These are phyloP conservation scores for Pilatotrama ljubarskyi DNA, from an alignment of 768 basidiomycete genomes.

Conservation along the genomic window DNA sequence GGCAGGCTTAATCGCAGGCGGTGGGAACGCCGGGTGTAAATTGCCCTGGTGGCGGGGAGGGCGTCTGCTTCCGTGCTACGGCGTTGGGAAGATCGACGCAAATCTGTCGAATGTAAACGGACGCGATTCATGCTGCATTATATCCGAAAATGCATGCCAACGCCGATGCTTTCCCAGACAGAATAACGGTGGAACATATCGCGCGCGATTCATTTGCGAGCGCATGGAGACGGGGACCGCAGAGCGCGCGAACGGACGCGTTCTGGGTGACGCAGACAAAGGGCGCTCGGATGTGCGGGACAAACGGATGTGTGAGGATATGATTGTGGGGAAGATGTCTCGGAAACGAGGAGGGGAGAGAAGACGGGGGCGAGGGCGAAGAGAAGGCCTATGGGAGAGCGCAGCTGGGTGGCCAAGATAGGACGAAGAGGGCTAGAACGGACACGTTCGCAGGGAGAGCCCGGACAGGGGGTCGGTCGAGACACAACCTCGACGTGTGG, in stretches of 20 bases:
- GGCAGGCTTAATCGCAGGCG: slow-evolving; percentile 15
- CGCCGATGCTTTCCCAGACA: not conserved
- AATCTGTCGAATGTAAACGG: slow-evolving; percentile 12
- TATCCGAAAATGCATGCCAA: not conserved
- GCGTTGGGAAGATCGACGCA: slow-evolving; percentile 14
- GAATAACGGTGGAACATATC: not conserved
- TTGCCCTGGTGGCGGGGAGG: slow-evolving; percentile 5
- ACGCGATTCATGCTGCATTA: not conserved
- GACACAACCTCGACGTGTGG: not conserved
- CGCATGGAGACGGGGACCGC: not conserved
- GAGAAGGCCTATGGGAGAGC: not conserved
- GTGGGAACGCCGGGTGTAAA: slow-evolving; percentile 13
- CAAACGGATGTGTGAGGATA: not conserved
- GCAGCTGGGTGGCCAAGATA: slow-evolving; percentile 1
- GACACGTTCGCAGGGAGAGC: slow-evolving; percentile 6
- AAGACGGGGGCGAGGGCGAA: slow-evolving; percentile 1
- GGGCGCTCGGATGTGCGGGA: not conserved
- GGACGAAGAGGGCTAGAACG: not conserved
- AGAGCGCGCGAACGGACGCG: not conserved
- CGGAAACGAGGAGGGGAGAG: slow-evolving; percentile 2
- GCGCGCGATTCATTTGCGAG: not conserved
- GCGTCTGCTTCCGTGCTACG: slow-evolving; percentile 4
- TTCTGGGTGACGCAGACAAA: not conserved
- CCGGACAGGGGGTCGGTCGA: slow-evolving; percentile 6
- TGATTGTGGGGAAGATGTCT: not conserved